Base-by-base conservation (phyloP, 352 stramenopile species). In the Phytophthora citrophthora region DNA sequence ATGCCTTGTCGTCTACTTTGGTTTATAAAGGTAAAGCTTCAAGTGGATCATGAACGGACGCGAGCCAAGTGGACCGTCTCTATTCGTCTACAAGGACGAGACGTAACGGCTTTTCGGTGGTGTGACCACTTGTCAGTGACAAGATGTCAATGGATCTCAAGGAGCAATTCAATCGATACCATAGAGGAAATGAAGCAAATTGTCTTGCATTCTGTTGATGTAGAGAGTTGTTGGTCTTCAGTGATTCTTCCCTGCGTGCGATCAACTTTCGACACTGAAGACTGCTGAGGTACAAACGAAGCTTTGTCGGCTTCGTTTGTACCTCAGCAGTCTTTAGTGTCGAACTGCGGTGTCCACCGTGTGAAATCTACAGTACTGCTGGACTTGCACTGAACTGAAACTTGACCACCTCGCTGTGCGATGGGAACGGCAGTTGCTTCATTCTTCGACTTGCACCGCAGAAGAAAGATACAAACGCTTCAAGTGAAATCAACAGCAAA, bases 61-160 rank as follows among this genome's bases (percentile, higher is more conserved):
- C 16, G 26, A 51, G n/a, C 15, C 49, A 29, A 36, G 13, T 41
- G 49, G 13, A 23, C 55, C 26, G 46, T 63, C 44, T 63, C 34
- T 48, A 20, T 61, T 62, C 60, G 52, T 68, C 60, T 56, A 54
- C 57, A 65, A 18, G 51, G 27, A 61, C 59, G 59, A 31, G 59
- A 16, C 44, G 36, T 57, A 51, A 56, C 45, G 36, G 45, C 12
- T 44, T 62, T 62, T 68, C 51, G 59, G 59, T 68, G 51, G 29
- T 29, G 31, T 51, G 44, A 24, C 12, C 24, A 34, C 29, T 34
- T 34, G 29, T 34, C 29, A 34, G 4, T 12, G 29, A 13, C 29
- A 32, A 20, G 20, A 2, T 20, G 20, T 20, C 20, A 20, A 20
- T 20, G 20, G 20, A 20, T 20, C 20, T 20, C 20, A 20, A 20